phyloP scores from a whole-genome alignment of 768 basidiomycete species.

The Mycena floridula region DNA sequence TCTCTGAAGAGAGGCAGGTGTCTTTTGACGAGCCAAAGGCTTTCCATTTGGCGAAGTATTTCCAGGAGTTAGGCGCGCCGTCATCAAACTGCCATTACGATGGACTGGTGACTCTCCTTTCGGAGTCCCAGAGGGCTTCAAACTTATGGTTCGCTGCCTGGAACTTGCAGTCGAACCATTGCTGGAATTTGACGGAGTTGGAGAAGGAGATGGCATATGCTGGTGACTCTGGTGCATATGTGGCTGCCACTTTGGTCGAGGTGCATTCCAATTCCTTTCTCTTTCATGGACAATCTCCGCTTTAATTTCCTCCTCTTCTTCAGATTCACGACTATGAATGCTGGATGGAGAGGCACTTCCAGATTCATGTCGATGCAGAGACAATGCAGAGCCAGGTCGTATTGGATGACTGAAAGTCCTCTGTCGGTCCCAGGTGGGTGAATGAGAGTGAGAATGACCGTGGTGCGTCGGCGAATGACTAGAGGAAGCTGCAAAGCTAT shows the following conservation, averaged over 20 bases:
- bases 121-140: slow-evolving; percentile 8
- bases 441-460: slow-evolving; percentile 35
- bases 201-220: slow-evolving; percentile 10
- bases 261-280: slow-evolving; percentile 69
- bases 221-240: slow-evolving; percentile 7
- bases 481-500: no score
- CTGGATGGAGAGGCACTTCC: slow-evolving; percentile 41
- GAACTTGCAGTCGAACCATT: no score
- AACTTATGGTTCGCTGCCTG: slow-evolving; percentile 17
- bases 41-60: slow-evolving; percentile 2
- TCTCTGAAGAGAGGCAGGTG: slow-evolving; percentile 7
- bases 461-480: slow-evolving; percentile 38
- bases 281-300: slow-evolving; percentile 41
- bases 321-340: slow-evolving; percentile 23
- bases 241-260: slow-evolving; percentile 48
- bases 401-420: slow-evolving; percentile 31
- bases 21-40: background rate
- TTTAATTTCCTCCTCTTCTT: slow-evolving; percentile 21
- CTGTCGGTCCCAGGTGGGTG: slow-evolving; percentile 19
- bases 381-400: slow-evolving; percentile 29
- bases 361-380: slow-evolving; percentile 18
- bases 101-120: slow-evolving; percentile 16
- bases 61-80: no score
- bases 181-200: slow-evolving; percentile 10
- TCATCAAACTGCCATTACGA: slow-evolving; percentile 7